phyloP scores from a whole-genome alignment of 2,329 filamentous ascomycete species.

The Magnaporthiopsis incrustans region DNA sequence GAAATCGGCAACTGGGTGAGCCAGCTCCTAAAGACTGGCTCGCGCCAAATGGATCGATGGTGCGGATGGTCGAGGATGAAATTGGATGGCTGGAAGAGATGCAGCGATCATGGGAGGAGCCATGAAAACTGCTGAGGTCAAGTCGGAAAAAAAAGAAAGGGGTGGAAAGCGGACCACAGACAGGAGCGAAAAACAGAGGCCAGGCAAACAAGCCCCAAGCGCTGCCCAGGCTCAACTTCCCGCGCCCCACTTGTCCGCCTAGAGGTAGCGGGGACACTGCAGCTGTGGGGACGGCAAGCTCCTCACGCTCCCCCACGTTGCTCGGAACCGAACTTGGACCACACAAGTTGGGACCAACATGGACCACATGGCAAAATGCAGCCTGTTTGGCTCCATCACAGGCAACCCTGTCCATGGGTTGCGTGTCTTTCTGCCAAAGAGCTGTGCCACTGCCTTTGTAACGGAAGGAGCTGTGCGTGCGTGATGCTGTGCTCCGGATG shows the following conservation, averaged over 20 bases:
- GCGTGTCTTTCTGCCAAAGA: not conserved
- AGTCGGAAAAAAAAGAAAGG: not conserved
- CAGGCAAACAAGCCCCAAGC: not conserved
- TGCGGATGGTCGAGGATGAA: not conserved
- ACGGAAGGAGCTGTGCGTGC: not conserved
- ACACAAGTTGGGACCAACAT: not conserved
- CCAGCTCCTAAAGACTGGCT: not conserved
- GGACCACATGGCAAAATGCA: not conserved
- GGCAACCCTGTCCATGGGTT: not conserved
- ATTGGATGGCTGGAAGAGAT: not conserved
- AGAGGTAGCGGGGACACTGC: not conserved
- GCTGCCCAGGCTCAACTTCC: not conserved
- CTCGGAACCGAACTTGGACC: not conserved
- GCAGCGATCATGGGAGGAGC: not conserved
- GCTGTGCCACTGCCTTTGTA: not conserved
- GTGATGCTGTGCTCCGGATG: too few species aligned
- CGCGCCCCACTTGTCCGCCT: not conserved
- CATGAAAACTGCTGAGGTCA: not conserved
- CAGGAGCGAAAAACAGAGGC: not conserved
- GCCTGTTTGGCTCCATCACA: not conserved
- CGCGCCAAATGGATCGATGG: not conserved
- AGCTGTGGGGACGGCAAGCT: not conserved
- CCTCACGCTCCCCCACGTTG: not conserved
- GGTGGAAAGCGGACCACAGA: not conserved
- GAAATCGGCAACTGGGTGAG: not conserved